phyloP scores from a whole-genome alignment of 73 alveolate species.

The Paramecium sexaurelia region DNA sequence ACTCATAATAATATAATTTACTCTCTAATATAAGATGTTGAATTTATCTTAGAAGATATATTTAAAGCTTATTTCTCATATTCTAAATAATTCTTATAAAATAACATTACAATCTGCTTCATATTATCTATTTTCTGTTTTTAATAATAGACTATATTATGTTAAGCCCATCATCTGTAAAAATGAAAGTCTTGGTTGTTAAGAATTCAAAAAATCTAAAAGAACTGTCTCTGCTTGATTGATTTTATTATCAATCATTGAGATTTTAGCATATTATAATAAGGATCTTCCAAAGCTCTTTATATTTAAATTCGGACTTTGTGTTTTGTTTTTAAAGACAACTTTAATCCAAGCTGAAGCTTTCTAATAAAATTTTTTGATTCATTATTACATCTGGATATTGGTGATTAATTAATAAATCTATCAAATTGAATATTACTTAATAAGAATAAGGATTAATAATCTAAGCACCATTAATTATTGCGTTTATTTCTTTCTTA shows the following conservation, averaged over 20 bases:
- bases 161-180: not conserved
- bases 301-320: not conserved
- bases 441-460: not conserved
- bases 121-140: not conserved
- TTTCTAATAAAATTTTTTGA: not conserved
- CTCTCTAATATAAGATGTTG: slow-evolving; percentile 8
- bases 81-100: not conserved
- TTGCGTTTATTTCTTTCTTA: not conserved
- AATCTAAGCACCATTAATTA: not conserved
- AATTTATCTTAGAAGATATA: not conserved
- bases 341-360: slow-evolving; percentile 52
- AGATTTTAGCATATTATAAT: not conserved
- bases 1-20: not conserved
- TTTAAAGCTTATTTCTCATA: not conserved
- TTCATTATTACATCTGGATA: not conserved
- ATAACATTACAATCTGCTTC: not conserved
- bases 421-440: slow-evolving; percentile 31
- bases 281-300: slow-evolving; percentile 42
- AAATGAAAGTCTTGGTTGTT: slow-evolving; percentile 28
- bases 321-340: not conserved
- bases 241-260: not conserved
- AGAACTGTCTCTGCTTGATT: slow-evolving; percentile 4
- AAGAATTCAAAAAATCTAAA: not conserved
- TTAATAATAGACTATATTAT: not conserved
- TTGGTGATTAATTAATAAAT: not conserved